phyloP scores from a whole-genome alignment of 441 rosid genomes.

The Hura crepitans region DNA sequence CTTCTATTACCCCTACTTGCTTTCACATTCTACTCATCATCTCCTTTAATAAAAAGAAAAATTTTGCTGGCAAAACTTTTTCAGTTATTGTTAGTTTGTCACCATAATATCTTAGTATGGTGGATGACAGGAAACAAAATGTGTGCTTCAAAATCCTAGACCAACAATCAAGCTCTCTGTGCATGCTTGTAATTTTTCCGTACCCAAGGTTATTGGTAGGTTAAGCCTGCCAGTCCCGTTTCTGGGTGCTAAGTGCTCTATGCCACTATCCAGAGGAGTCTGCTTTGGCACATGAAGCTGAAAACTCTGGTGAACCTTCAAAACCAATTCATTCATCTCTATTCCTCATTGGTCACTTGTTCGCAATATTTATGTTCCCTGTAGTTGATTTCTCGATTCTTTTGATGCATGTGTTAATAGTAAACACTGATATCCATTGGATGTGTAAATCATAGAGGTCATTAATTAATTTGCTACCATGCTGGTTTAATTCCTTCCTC shows the following conservation, averaged over 20 bases:
- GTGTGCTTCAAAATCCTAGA: conserved; percentile 47
- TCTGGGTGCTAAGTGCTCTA: conserved; percentile 32
- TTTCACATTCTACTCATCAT: not conserved
- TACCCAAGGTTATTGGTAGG: conserved; percentile 42
- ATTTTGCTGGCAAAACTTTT: not conserved
- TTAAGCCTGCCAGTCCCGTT: conserved; percentile 35
- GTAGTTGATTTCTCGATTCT: not conserved
- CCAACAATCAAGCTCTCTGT: conserved; percentile 40
- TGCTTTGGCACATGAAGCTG: conserved; percentile 43
- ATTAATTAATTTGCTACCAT: not conserved
- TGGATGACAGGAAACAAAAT: conserved; percentile 71
- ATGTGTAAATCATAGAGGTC: not conserved
- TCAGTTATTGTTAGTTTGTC: conserved; percentile 21
- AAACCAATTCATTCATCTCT: conserved; percentile 19
- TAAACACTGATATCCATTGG: not conserved
- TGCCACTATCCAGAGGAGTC: conserved; percentile 38
- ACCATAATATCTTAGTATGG: conserved; percentile 38
- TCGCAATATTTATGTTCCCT: conserved; percentile 1
- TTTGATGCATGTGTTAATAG: not conserved
- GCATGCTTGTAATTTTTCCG: conserved; percentile 37
- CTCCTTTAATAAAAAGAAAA: not conserved
- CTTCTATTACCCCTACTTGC: not conserved
- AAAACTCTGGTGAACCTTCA: conserved; percentile 45
- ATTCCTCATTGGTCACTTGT: conserved; percentile 12
- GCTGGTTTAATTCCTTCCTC: conserved; percentile 4